phyloP scores from a whole-genome alignment of 768 basidiomycete genomes.

The Auricularia heimuer region DNA sequence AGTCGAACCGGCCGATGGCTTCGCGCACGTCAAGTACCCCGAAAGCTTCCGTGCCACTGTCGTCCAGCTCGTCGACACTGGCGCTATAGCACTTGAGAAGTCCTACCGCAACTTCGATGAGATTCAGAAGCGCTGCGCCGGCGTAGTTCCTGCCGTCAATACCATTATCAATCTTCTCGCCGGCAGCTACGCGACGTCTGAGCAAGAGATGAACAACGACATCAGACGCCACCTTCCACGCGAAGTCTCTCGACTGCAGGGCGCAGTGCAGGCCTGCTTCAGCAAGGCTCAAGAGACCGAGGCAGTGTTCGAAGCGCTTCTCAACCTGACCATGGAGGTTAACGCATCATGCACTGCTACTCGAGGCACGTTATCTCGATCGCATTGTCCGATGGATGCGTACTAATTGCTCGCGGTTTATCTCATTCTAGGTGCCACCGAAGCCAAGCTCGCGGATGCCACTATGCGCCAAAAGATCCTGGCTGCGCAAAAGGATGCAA shows the following conservation, averaged over 20 bases:
- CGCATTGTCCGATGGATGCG: too few species aligned
- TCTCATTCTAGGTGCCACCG: too few species aligned
- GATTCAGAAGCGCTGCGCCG: constrained; percentile 3
- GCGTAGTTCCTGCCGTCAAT: background rate
- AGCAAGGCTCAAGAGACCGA: background rate
- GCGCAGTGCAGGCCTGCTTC: background rate
- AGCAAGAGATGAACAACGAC: background rate
- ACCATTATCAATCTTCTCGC: constrained; percentile 1
- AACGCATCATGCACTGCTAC: constrained; percentile 1
- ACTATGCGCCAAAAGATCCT: too few species aligned
- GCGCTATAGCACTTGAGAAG: background rate
- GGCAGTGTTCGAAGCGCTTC: background rate
- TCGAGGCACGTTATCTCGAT: background rate
- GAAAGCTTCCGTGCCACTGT: constrained; percentile 1
- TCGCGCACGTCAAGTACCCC: background rate
- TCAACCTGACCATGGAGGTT: background rate
- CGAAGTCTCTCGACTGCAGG: background rate
- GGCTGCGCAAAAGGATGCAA: background rate
- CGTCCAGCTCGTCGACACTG: constrained; percentile 1
- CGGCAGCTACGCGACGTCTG: too few species aligned
- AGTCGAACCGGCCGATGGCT: background rate
- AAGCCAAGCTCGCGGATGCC: too few species aligned
- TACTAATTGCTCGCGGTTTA: too few species aligned
- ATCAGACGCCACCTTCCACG: background rate
- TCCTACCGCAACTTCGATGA: background rate